Evolutionary conservation across 352 stramenopile species (phyloP).

Genomic region (Pythium vanterpoolii): DNA sequence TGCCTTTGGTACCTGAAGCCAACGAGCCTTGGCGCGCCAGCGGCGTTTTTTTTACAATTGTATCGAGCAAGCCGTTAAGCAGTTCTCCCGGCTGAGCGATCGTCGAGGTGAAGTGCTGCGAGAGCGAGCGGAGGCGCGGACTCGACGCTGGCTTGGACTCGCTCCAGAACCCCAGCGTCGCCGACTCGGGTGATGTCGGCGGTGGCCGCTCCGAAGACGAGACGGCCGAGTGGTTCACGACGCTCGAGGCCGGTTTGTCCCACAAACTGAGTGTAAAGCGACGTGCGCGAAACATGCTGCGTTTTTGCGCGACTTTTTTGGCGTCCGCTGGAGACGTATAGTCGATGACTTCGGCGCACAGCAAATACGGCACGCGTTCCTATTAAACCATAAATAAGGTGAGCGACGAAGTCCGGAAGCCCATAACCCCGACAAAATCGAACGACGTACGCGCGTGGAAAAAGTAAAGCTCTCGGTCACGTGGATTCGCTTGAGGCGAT

Average conservation of each 20-base stretch:
- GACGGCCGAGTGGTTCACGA: slow-evolving; percentile 31
- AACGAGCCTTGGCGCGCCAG: slow-evolving; percentile 29
- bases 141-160: slow-evolving; percentile 57
- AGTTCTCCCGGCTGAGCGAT: slow-evolving; percentile 65
- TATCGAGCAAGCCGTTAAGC: slow-evolving; percentile 66
- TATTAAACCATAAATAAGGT: slow-evolving; percentile 5
- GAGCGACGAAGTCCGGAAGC: no score
- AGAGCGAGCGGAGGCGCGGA: slow-evolving; percentile 65
- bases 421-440: no score
- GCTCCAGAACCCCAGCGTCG: slow-evolving; percentile 80
- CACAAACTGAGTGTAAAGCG: slow-evolving; percentile 66
- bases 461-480: slow-evolving; percentile 83
- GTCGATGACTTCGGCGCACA: slow-evolving; percentile 77
- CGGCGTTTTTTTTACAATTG: slow-evolving; percentile 59
- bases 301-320: slow-evolving; percentile 38
- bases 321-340: slow-evolving; percentile 41
- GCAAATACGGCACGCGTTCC: slow-evolving; percentile 77
- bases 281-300: slow-evolving; percentile 48
- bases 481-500: slow-evolving; percentile 76
- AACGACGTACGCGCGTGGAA: slow-evolving; percentile 51
- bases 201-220: slow-evolving; percentile 35
- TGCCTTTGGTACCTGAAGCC: slow-evolving; percentile 19
- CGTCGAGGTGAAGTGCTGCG: slow-evolving; percentile 68
- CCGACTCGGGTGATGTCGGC: slow-evolving; percentile 52
- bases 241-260: slow-evolving; percentile 35